Base-by-base conservation (phyloP, 2,329 filamentous ascomycete species). In the Aureobasidium musti region DNA sequence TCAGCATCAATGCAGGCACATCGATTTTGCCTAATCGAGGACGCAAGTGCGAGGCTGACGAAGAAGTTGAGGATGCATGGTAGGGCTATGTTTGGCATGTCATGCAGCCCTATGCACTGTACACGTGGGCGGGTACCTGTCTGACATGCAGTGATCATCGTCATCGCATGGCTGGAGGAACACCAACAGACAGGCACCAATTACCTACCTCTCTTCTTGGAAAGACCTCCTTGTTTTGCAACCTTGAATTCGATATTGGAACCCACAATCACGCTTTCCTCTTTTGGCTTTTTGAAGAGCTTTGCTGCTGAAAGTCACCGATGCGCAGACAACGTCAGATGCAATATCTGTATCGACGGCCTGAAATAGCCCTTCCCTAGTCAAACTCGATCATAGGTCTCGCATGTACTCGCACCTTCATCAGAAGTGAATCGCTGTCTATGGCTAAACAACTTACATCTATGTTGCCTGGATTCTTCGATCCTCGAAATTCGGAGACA, bases 121-220 rank as follows among this genome's bases (percentile, higher is more conserved):
- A 35, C 56, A 60, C 56, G 56, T 59, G 54, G 54, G 19, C 45
- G 37, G 19, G 13, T 19, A 39, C 33, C 39, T 28, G 39, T 59
- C 54, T 59, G 54, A 59, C 54, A 59, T 45, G 54, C 54, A 59
- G 33, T 37, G 19, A 54, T 54, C 52, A 23, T 54, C 52, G 30
- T 54, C 52, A 37, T 19, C 21, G 28, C 26, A 30, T 50, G 13
- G 23, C 6, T 7, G 17, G 1, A 19, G 17, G 26, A n/a, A 26
- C 11, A 19, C 37, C 37, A 37, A 41, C 53, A 43, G 53, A 41
- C 53, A 43, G 53, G 53, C 35, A 57, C 53, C 53, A 43, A 5
- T 8, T 43, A 23, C 35, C 10, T 1, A 41, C 21, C 23, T 57
- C 7, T 23, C 13, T 41, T 28, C 6, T n/a, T 28, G n/a, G 23